Evolutionary conservation across 1,139 yeast species (phyloP).

Genomic region (Pichia sp.): DNA sequence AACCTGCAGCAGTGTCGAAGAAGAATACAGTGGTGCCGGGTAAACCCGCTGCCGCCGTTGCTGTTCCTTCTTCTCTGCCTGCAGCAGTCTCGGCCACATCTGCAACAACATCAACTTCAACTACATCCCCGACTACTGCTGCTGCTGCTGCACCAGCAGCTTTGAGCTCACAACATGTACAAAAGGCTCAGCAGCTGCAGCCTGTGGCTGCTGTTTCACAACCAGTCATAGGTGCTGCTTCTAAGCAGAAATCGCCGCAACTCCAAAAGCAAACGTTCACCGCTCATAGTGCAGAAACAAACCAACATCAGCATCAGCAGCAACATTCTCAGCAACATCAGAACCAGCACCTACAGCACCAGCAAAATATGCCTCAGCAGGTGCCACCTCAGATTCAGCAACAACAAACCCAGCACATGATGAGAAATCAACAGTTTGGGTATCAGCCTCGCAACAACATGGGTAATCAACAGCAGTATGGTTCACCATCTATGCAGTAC

Average conservation of each 20-base stretch:
- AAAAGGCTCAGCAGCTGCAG: neutral
- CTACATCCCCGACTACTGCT: too few relatives aligned
- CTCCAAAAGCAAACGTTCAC: conserved; percentile 37
- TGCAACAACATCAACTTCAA: neutral
- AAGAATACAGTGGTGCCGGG: neutral
- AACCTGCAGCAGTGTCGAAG: neutral
- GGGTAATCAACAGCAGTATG: conserved; percentile 6
- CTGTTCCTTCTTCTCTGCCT: neutral
- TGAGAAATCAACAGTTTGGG: conserved; percentile 3
- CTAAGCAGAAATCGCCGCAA: conserved; percentile 19
- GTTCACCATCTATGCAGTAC: neutral
- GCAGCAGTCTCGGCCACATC: neutral
- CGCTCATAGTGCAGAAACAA: conserved; percentile 53
- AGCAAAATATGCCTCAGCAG: conserved; percentile 19
- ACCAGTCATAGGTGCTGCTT: neutral
- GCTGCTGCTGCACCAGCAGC: neutral
- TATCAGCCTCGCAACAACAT: conserved; percentile 3
- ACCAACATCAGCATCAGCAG: conserved; percentile 41
- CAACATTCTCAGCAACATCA: conserved; percentile 13
- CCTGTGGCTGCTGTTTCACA: neutral
- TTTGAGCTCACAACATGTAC: neutral
- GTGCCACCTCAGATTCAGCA: conserved; percentile 16
- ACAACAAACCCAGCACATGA: conserved; percentile 9
- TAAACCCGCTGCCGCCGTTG: neutral
- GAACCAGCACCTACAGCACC: conserved; percentile 7